A percentile compares a stretch with the other conserved stretches of the same genome.
These are phyloP conservation scores for Didymella pinodella DNA, from an alignment of 2,329 filamentous ascomycete genomes.

Conservation along the genomic window DNA sequence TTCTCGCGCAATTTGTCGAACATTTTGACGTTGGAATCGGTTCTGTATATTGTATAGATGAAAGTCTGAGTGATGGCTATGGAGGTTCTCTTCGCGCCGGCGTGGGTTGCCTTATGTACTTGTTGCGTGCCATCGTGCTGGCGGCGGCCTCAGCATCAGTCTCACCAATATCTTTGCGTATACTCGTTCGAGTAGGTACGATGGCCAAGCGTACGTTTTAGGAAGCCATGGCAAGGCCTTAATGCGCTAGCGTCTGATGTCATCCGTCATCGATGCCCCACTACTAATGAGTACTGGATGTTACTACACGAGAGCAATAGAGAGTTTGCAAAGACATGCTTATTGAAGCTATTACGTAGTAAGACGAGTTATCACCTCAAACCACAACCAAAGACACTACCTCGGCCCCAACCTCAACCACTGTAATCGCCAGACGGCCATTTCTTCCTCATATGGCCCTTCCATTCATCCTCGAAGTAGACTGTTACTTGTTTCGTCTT, in stretches of 20 bases:
- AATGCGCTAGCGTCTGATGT: constrained; percentile 7
- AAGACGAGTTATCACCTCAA: too few species aligned
- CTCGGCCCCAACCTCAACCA: background rate
- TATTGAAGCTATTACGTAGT: too few species aligned
- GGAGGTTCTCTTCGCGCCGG: background rate
- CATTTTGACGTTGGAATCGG: constrained; percentile 1
- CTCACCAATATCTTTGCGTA: background rate
- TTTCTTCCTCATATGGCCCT: constrained; percentile 33
- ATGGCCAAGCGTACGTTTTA: constrained; percentile 9
- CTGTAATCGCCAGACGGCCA: constrained; percentile 41
- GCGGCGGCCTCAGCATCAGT: background rate
- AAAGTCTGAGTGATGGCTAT: background rate
- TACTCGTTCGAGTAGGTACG: background rate
- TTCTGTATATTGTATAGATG: background rate
- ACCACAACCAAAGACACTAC: too few species aligned
- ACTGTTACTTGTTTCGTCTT: constrained; percentile 42
- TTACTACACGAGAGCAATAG: background rate
- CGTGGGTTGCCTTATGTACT: constrained; percentile 8
- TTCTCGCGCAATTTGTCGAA: constrained; percentile 28
- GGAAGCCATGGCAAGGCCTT: background rate
- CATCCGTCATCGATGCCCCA: background rate
- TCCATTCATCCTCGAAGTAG: constrained; percentile 34
- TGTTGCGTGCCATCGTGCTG: background rate
- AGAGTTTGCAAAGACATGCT: too few species aligned
- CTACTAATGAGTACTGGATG: background rate